Conservation (phyloP, 495 filamentous ascomycete genomes). For the Penicillium fimorum region DNA sequence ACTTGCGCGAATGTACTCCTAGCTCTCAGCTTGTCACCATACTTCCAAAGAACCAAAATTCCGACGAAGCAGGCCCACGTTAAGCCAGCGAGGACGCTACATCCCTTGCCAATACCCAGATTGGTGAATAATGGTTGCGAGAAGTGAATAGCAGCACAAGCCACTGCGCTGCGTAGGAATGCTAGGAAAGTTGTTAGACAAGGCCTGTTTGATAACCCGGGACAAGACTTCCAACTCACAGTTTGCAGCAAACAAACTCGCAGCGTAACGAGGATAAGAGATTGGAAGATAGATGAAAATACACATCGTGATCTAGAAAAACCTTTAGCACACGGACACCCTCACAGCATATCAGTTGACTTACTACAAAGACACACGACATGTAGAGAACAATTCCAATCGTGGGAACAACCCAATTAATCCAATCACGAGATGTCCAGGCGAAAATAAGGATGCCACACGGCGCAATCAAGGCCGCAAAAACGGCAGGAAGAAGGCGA, state of each 20-base stretch:
- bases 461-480: slow-evolving; percentile 51
- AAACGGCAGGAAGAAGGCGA: slow-evolving; percentile 53
- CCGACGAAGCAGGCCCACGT: slow-evolving; percentile 48
- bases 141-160: slow-evolving; percentile 50
- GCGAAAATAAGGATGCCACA: slow-evolving; percentile 60
- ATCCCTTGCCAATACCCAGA: slow-evolving; percentile 50
- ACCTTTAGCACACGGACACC: no score
- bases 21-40: slow-evolving; percentile 32
- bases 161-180: slow-evolving; percentile 44
- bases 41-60: slow-evolving; percentile 55
- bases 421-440: slow-evolving; percentile 53
- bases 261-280: slow-evolving; percentile 53
- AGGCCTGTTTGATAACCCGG: no score
- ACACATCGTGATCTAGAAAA: slow-evolving; percentile 19
- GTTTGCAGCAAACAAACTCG: slow-evolving; percentile 52
- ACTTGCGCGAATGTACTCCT: no score
- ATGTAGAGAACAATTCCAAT: slow-evolving; percentile 58
- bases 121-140: slow-evolving; percentile 45
- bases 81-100: slow-evolving; percentile 53
- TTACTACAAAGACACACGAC: slow-evolving; percentile 46
- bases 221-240: slow-evolving; percentile 17
- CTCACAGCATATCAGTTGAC: slow-evolving; percentile 29
- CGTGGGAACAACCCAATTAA: slow-evolving; percentile 59
- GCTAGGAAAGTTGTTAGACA: no score
- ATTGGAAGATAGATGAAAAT: slow-evolving; percentile 55